Evolutionary conservation across 345 rosid species (phyloP).

Genomic region (Nephelium lappaceum): DNA sequence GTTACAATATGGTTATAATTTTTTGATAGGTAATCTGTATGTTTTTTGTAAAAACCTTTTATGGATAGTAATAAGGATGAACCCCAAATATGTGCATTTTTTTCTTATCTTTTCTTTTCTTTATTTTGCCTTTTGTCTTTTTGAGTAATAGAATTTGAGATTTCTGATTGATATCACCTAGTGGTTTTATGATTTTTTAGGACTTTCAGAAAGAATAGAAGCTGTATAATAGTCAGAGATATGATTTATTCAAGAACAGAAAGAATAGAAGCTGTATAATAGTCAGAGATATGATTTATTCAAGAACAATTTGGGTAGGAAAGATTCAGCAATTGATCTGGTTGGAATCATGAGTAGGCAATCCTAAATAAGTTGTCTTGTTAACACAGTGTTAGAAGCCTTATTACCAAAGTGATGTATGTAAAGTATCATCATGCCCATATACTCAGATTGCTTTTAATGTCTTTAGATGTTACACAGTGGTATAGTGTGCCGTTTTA

Average conservation of each 20-base stretch:
- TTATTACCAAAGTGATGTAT: not conserved
- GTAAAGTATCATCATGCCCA: conserved; percentile 2
- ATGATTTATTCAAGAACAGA: not conserved
- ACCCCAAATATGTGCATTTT: not conserved
- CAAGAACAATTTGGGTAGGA: not conserved
- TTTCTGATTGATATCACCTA: conserved; percentile 3
- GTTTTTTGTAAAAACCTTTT: conserved; percentile 4
- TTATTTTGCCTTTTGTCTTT: not conserved
- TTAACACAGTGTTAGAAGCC: not conserved
- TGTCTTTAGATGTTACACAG: not conserved
- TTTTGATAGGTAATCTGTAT: not conserved
- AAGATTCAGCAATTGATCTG: not conserved
- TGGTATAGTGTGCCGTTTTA: too few species aligned
- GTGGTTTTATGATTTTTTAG: not conserved
- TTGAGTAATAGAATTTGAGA: conserved; percentile 5
- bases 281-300: not conserved
- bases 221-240: not conserved
- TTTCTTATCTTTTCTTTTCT: not conserved
- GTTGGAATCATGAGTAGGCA: not conserved
- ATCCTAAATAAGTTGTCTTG: not conserved
- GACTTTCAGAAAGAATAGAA: not conserved
- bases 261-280: not conserved
- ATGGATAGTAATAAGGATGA: not conserved
- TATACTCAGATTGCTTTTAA: not conserved
- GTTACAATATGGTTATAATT: not conserved